A percentile compares a stretch with the other conserved stretches of the same genome.
These are phyloP conservation scores for Tylopilus sp. DNA, from an alignment of 1,284 basidiomycete genomes.

Conservation along the genomic window DNA sequence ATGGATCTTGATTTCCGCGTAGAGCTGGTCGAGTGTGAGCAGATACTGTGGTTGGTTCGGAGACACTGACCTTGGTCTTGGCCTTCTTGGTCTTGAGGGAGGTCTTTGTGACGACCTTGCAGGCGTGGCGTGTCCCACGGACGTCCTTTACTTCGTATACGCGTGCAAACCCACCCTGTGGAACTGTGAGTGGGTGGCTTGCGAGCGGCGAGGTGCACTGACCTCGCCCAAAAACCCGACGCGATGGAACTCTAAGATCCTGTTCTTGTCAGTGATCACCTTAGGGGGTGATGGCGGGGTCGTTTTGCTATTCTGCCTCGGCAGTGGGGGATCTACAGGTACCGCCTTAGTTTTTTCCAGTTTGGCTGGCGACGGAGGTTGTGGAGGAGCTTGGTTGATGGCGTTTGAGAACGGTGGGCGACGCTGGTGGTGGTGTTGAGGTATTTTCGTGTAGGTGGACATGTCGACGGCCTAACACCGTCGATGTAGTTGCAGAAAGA, in stretches of 20 bases:
- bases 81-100: constrained; percentile 88
- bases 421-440: constrained; percentile 15
- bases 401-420: constrained; percentile 31
- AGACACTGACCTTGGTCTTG: constrained; percentile 74
- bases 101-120: constrained; percentile 83
- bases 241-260: constrained; percentile 57
- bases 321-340: constrained; percentile 54
- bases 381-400: constrained; percentile 22
- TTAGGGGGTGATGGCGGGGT: constrained; percentile 79
- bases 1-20: constrained; percentile 99
- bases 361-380: constrained; percentile 19
- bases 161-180: constrained; percentile 84
- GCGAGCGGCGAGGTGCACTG: background rate
- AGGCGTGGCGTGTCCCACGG: constrained; percentile 64
- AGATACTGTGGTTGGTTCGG: background rate
- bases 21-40: constrained; percentile 56
- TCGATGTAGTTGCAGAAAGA: constrained; percentile 12
- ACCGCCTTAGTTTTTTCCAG: constrained; percentile 31
- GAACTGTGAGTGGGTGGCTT: constrained; percentile 3
- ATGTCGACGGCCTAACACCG: constrained; percentile 36
- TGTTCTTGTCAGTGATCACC: constrained; percentile 66
- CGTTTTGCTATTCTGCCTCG: constrained; percentile 76
- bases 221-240: constrained; percentile 88
- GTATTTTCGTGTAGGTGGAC: constrained; percentile 25
- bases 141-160: constrained; percentile 85